A percentile compares a stretch with the other conserved stretches of the same genome.
Evolutionary conservation across 306 rosid species (phyloP).

Genomic region (Quercus alba): DNA sequence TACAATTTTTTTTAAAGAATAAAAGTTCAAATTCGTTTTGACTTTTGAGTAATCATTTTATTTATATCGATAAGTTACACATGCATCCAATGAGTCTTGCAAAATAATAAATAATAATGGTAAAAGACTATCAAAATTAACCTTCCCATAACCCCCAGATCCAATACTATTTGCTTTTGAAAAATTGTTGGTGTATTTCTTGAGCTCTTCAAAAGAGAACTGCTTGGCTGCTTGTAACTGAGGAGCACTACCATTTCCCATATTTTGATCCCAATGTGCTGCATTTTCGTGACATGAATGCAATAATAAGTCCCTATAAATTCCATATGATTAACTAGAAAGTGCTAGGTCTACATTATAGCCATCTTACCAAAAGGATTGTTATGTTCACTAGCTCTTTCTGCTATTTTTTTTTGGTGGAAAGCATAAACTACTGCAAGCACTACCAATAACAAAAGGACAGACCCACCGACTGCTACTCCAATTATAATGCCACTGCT

Average conservation of each 20-base stretch:
- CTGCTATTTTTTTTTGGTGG: constrained; percentile 44
- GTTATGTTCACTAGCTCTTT: constrained; percentile 27
- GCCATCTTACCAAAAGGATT: constrained; percentile 36
- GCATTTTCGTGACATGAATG: constrained; percentile 24
- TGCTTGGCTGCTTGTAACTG: constrained; percentile 54
- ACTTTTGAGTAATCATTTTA: not conserved
- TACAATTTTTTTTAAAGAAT: not conserved
- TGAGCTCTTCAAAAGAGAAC: constrained; percentile 67
- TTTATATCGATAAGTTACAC: no score
- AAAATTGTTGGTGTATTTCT: constrained; percentile 46
- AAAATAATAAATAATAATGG: not conserved
- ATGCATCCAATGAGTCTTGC: no score
- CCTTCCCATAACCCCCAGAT: constrained; percentile 85
- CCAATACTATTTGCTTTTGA: constrained; percentile 33
- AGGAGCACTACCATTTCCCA: constrained; percentile 30
- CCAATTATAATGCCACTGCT: constrained; percentile 49
- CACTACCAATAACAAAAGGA: constrained; percentile 38
- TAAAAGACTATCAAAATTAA: constrained; percentile 6
- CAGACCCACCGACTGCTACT: constrained; percentile 54
- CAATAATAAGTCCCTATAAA: not conserved
- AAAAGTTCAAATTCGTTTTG: not conserved
- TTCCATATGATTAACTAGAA: not conserved
- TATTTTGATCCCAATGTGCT: constrained; percentile 41
- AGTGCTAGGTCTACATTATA: not conserved
- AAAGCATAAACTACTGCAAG: constrained; percentile 49